Percentiles rank a stretch among this genome's conserved stretches.
phyloP scores from a whole-genome alignment of 129 eudicot genomes.

The Scalesia atractyloides region DNA sequence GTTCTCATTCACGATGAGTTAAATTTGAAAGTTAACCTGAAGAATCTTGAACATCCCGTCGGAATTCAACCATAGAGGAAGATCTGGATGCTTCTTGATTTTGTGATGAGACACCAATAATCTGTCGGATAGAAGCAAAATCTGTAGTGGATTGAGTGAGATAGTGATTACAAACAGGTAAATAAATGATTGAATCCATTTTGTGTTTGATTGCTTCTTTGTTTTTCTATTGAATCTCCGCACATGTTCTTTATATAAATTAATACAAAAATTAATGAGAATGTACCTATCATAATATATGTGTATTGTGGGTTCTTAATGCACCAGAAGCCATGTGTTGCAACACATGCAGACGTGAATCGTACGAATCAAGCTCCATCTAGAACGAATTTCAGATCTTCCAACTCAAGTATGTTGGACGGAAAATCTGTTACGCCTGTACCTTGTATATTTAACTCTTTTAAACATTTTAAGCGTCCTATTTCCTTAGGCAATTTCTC shows the following conservation, averaged over 20 bases:
- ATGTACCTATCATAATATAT: neutral
- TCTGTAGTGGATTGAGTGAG: slow-evolving; percentile 36
- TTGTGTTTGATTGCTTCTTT: slow-evolving; percentile 21
- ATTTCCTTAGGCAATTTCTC: neutral
- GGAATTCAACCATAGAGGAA: slow-evolving; percentile 74
- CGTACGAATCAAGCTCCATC: neutral
- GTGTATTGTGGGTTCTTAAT: neutral
- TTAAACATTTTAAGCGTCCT: neutral
- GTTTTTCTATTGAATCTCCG: too few species aligned
- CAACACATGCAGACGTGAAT: neutral
- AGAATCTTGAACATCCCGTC: slow-evolving; percentile 90
- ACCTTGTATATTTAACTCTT: slow-evolving; percentile 4
- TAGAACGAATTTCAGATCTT: neutral
- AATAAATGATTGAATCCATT: slow-evolving; percentile 43
- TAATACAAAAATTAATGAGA: neutral
- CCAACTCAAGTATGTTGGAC: neutral
- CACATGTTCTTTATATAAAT: too few species aligned
- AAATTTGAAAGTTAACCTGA: slow-evolving; percentile 48
- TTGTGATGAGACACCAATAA: slow-evolving; percentile 43
- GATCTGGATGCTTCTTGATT: slow-evolving; percentile 57
- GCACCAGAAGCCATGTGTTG: neutral
- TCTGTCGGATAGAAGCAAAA: slow-evolving; percentile 33
- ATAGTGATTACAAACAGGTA: slow-evolving; percentile 35
- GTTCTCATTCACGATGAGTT: neutral
- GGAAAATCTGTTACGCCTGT: neutral